Conservation (phyloP, 2,329 filamentous ascomycete genomes). For the Aulographum hederae region DNA sequence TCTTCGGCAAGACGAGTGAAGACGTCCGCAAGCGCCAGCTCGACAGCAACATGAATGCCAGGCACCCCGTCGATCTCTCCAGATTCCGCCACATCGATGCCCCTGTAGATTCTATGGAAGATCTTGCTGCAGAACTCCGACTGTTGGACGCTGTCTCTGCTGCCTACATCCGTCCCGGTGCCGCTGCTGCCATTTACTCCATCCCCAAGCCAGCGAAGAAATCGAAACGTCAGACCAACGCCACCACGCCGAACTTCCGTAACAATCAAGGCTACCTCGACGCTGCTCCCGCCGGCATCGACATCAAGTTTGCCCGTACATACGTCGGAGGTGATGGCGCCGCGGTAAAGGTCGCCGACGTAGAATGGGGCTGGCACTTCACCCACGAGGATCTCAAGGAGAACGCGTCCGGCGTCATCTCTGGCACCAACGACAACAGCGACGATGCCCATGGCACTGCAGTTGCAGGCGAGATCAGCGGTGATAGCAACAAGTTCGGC, state of each 20-base stretch:
- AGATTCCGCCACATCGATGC: too few relatives aligned
- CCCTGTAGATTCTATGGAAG: too few relatives aligned
- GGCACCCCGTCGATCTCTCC: too few relatives aligned
- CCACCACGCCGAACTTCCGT: not conserved
- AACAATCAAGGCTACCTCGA: not conserved
- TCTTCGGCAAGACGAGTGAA: too few relatives aligned
- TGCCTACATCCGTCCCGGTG: too few relatives aligned
- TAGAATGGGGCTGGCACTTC: not conserved
- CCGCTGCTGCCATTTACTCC: too few relatives aligned
- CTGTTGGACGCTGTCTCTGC: too few relatives aligned
- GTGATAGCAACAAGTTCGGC: not conserved
- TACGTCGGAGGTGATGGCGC: not conserved
- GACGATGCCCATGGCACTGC: not conserved
- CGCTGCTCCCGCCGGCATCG: not conserved
- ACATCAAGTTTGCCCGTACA: not conserved
- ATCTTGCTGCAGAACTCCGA: too few relatives aligned
- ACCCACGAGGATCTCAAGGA: slow-evolving; percentile 1
- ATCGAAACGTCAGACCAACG: too few relatives aligned
- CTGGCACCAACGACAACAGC: not conserved
- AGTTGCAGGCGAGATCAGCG: not conserved
- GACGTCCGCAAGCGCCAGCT: too few relatives aligned
- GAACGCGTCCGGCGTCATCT: not conserved
- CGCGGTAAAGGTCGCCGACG: not conserved
- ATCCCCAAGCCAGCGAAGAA: too few relatives aligned
- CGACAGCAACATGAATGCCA: too few relatives aligned